These are phyloP conservation scores for Nemania sp. DNA, from an alignment of 2,329 filamentous ascomycete genomes.

Conservation along the genomic window DNA sequence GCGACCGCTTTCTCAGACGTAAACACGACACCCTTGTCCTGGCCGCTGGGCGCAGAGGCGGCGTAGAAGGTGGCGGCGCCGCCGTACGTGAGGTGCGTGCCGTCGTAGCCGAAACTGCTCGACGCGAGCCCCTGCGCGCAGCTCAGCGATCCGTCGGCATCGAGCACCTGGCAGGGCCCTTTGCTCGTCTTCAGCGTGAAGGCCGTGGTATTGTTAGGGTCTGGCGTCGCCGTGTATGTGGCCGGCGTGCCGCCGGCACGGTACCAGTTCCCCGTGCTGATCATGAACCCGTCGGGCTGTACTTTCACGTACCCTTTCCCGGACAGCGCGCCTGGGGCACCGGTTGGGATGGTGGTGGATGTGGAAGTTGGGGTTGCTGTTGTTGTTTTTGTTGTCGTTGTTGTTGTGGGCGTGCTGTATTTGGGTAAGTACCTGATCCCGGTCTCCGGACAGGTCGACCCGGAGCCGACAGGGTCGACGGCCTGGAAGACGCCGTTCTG, in stretches of 20 bases:
- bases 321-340: slow-evolving; percentile 42
- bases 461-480: slow-evolving; percentile 55
- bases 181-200: slow-evolving; percentile 26
- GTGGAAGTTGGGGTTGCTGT: slow-evolving; percentile 21
- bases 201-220: neutral
- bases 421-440: slow-evolving; percentile 70
- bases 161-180: slow-evolving; percentile 22
- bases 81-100: slow-evolving; percentile 19
- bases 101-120: slow-evolving; percentile 23
- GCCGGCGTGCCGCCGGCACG: slow-evolving; percentile 22
- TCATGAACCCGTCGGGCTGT: slow-evolving; percentile 20
- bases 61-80: slow-evolving; percentile 23
- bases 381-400: slow-evolving; percentile 5
- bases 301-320: slow-evolving; percentile 65
- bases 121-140: slow-evolving; percentile 11
- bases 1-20: slow-evolving; percentile 16
- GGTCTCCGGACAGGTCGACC: slow-evolving; percentile 59
- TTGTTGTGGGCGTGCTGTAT: slow-evolving; percentile 22
- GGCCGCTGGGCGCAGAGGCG: slow-evolving; percentile 13
- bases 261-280: slow-evolving; percentile 24
- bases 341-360: slow-evolving; percentile 41
- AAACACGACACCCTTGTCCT: slow-evolving; percentile 19
- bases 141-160: slow-evolving; percentile 20
- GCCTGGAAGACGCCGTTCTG: slow-evolving; percentile 64
- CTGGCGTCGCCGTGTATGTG: slow-evolving; percentile 20